Conservation (phyloP, 495 filamentous ascomycete species). For the Hypoxylon trugodes region DNA sequence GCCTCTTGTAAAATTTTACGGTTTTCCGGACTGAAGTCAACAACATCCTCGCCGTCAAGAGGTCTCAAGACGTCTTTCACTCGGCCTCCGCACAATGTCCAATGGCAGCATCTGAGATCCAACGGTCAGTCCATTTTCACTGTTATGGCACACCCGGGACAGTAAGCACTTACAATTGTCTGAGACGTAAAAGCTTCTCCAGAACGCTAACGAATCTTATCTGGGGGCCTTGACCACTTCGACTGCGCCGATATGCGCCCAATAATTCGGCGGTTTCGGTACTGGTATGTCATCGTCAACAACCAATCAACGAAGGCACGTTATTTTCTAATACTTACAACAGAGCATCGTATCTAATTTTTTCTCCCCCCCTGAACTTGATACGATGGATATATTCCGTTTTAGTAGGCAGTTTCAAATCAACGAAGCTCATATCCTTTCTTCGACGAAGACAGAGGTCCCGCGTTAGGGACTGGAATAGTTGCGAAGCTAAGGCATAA, state of each 20-base stretch:
- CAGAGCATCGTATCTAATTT: conserved; percentile 81
- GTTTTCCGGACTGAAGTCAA: conserved; percentile 79
- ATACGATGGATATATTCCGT: conserved; percentile 84
- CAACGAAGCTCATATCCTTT: conserved; percentile 91
- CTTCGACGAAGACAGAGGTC: conserved; percentile 85
- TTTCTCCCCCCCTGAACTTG: conserved; percentile 77
- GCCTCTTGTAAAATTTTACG: conserved; percentile 75
- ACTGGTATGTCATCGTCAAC: conserved; percentile 49
- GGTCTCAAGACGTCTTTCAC: conserved; percentile 73
- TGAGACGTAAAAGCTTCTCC: conserved; percentile 83
- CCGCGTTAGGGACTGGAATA: conserved; percentile 80
- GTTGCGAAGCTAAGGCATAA: conserved; percentile 53
- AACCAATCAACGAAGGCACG: background rate
- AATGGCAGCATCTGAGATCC: conserved; percentile 73
- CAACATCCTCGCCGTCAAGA: conserved; percentile 70
- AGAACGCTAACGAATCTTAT: conserved; percentile 70
- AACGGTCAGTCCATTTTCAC: conserved; percentile 17
- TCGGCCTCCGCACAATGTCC: conserved; percentile 78
- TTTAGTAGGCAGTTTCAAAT: conserved; percentile 79
- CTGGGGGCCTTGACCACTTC: conserved; percentile 49
- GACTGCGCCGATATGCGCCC: conserved; percentile 60
- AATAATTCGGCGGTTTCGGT: conserved; percentile 79
- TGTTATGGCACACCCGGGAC: background rate
- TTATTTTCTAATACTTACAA: conserved; percentile 52
- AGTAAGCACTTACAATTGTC: conserved; percentile 64